Evolutionary conservation across 345 rosid species (phyloP).

Genomic region (Arabis hirsuta): DNA sequence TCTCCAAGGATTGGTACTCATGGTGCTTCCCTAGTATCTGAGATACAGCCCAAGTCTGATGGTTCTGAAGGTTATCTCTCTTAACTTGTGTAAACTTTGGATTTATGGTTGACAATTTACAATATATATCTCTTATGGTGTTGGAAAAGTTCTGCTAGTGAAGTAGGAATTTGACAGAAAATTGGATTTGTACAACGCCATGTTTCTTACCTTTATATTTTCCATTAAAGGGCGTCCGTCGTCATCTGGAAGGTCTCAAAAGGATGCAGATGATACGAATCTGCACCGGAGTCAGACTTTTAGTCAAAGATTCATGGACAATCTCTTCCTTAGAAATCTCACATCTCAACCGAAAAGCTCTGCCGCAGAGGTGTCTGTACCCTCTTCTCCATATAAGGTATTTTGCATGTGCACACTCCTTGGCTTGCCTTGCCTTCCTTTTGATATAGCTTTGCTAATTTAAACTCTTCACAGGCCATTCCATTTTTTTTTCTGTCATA

Average conservation of each 20-base stretch:
- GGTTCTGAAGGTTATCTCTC: constrained; percentile 69
- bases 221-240: constrained; percentile 69
- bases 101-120: constrained; percentile 3
- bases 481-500: not conserved
- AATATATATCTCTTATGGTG: not conserved
- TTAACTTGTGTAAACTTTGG: constrained; percentile 11
- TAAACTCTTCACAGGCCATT: not conserved
- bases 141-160: constrained; percentile 5
- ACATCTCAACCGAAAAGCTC: constrained; percentile 73
- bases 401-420: constrained; percentile 20
- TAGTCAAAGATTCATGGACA: constrained; percentile 94
- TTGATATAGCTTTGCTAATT: not conserved
- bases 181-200: constrained; percentile 14
- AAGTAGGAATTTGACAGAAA: constrained; percentile 2
- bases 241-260: constrained; percentile 76
- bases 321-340: constrained; percentile 75
- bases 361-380: constrained; percentile 61
- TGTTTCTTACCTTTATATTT: constrained; percentile 25
- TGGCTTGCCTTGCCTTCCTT: constrained; percentile 13
- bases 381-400: constrained; percentile 87
- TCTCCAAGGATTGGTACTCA: constrained; percentile 50
- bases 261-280: constrained; percentile 56
- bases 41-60: constrained; percentile 50
- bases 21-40: constrained; percentile 47
- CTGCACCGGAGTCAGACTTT: constrained; percentile 76